Percentiles rank a stretch among this genome's conserved stretches.
Evolutionary conservation across 2,329 filamentous ascomycete genomes (phyloP).

Genomic region (Fonsecaea multimorphosa): DNA sequence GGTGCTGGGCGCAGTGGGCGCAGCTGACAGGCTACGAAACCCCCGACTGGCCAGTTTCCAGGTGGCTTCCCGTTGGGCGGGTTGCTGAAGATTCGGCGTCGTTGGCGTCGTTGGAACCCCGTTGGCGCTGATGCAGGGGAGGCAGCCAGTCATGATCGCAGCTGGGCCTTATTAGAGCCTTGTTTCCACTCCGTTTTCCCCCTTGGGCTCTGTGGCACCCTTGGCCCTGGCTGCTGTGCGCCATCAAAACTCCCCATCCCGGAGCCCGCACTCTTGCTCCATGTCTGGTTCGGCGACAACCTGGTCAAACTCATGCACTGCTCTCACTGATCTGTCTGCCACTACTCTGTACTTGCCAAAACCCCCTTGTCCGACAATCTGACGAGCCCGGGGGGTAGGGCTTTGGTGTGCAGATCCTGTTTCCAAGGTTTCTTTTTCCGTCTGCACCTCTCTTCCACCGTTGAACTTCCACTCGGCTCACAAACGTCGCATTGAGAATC

Average conservation of each 20-base stretch:
- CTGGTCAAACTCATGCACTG: conserved; percentile 3
- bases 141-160: not conserved
- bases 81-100: not conserved
- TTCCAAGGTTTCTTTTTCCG: not conserved
- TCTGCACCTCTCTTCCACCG: not conserved
- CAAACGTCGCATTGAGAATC: not conserved
- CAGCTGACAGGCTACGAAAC: conserved; percentile 1
- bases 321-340: conserved; percentile 1
- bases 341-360: not conserved
- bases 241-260: conserved; percentile 9
- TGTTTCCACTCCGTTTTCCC: conserved; percentile 3
- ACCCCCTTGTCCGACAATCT: conserved; percentile 7
- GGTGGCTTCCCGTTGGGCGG: not conserved
- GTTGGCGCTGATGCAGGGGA: conserved; percentile 11
- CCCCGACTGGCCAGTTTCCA: not conserved
- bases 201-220: not conserved
- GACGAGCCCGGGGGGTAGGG: not conserved
- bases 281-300: conserved; percentile 1
- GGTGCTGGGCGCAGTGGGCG: not conserved
- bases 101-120: not conserved
- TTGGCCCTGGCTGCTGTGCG: not conserved
- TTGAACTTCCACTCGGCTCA: not conserved
- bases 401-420: not conserved
- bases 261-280: conserved; percentile 9
- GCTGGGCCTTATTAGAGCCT: no score